These are phyloP conservation scores for Arabis alpina DNA, from an alignment of 345 rosid genomes.

Conservation along the genomic window DNA sequence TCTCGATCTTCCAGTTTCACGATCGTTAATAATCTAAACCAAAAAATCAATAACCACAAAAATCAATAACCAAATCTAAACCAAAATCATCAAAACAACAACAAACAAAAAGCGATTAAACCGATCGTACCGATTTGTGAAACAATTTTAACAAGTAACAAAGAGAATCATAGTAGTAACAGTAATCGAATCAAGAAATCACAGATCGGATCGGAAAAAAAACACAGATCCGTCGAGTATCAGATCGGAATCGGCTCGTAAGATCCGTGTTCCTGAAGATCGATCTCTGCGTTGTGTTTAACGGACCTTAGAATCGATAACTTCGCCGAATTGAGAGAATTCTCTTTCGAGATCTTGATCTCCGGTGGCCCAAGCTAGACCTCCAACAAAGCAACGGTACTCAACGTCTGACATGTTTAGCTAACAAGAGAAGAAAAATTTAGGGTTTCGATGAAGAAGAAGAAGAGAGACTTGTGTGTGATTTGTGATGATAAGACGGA, in stretches of 20 bases:
- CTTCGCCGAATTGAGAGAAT: constrained; percentile 68
- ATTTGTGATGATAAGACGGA: constrained; percentile 17
- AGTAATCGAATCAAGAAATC: constrained; percentile 58
- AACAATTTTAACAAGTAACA: constrained; percentile 64
- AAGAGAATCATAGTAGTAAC: constrained; percentile 62
- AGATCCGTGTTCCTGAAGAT: constrained; percentile 42
- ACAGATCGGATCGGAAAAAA: not conserved
- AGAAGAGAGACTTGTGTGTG: constrained; percentile 14
- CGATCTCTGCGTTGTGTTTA: constrained; percentile 43
- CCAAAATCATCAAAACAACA: too few relatives aligned
- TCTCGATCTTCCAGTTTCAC: constrained; percentile 87
- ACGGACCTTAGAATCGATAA: constrained; percentile 98
- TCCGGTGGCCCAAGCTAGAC: constrained; percentile 91
- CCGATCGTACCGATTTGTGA: constrained; percentile 77
- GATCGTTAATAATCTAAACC: constrained; percentile 76
- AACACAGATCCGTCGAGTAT: constrained; percentile 43
- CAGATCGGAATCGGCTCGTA: constrained; percentile 35
- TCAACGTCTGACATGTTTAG: constrained; percentile 56
- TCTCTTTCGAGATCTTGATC: constrained; percentile 59
- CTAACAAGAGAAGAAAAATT: too few relatives aligned
- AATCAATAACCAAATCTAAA: not conserved
- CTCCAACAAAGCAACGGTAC: constrained; percentile 92
- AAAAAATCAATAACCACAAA: not conserved
- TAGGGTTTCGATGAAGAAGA: not conserved
- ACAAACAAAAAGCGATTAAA: too few relatives aligned